Evolutionary conservation across 31 red algal genomes (phyloP).

Genomic region (Odonthalia washingtoniensis): DNA sequence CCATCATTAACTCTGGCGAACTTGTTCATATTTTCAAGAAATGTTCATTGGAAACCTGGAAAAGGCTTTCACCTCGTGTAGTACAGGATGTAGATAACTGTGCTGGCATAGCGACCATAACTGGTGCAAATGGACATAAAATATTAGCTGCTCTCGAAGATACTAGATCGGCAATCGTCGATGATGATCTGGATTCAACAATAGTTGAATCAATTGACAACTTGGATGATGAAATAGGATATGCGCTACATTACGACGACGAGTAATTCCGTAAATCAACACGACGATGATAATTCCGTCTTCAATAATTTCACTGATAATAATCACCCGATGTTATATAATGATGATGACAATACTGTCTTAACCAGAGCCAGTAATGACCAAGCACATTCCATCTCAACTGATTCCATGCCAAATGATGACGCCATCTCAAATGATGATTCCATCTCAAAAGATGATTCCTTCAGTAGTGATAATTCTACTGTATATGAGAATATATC

Average conservation of each 20-base stretch:
- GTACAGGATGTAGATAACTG: neutral
- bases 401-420: neutral
- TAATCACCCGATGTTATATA: neutral
- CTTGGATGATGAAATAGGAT: neutral
- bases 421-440: too few species aligned
- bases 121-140: neutral
- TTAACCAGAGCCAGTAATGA: neutral
- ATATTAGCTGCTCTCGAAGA: neutral
- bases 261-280: neutral
- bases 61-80: neutral
- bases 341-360: neutral
- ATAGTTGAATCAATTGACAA: slow-evolving; percentile 5
- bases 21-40: neutral
- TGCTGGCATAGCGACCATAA: neutral
- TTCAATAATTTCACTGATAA: neutral
- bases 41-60: neutral
- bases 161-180: neutral
- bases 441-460: too few species aligned
- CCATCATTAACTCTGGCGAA: neutral
- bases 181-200: slow-evolving; percentile 8
- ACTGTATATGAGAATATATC: neutral
- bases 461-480: too few species aligned
- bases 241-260: neutral
- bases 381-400: neutral
- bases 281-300: neutral